Evolutionary conservation across 805 yeast genomes (phyloP), one percentile per base, ranked within the genome.

Genomic region (Babjeviella inositovora): DNA sequence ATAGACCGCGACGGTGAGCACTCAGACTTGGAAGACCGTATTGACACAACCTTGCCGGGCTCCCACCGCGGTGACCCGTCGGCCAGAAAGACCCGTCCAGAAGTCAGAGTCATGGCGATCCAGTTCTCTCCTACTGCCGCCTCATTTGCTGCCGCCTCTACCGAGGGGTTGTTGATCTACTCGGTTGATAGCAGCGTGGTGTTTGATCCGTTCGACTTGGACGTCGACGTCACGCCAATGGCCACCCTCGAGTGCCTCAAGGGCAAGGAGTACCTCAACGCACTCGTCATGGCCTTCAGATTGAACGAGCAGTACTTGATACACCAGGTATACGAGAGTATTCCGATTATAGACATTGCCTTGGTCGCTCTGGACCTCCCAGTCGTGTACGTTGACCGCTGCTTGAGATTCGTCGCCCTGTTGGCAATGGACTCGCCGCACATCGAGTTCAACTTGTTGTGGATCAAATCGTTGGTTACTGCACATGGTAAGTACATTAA

Each of bases 121-220:
- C 63, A 61, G 34, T 90, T 85, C 39, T 80, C 94, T 2, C 98
- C 98, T 11, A 75, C 95, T 1, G 76, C 92, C 2, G 60, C 75
- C 11, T 70, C 92, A 16, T 90, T 90, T 57, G 90, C 93, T 1
- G 93, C 93, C 19, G 90, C 95, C 0, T 73, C 95, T 1, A 90
- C 98, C 0, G 97, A 87, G 45, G 98, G 98, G 6, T 53, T 90
- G 21, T 53, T 84, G 27, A 56, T 90, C 2, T 90, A 66, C 43
- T 74, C 93, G 2, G 65, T 84, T 18, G 92, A 87, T 45, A 72
- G 71, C 23, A 53, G 66, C 7, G 49, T 74, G 23, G 52, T 72
- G 14, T 90, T 90, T 42, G 98, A 90, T 54, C 98, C 98, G 16
- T 81, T 81, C 43, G 97, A 90, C 45, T 60, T 90, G 41, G 97